A percentile compares a stretch with the other conserved stretches of the same genome.
Evolutionary conservation across 345 rosid species (phyloP).

Genomic region (Viola odorata): DNA sequence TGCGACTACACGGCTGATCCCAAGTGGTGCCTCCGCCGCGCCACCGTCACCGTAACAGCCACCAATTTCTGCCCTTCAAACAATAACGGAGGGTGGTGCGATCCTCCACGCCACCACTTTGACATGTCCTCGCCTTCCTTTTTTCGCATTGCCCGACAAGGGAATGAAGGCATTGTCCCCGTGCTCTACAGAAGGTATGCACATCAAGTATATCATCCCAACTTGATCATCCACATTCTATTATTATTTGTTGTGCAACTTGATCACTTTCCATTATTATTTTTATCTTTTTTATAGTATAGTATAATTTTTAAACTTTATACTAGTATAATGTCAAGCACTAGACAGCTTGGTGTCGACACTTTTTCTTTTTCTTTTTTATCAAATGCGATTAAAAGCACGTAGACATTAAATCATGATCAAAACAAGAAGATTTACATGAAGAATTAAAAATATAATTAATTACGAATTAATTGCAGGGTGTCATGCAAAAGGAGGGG

Average conservation of each 20-base stretch:
- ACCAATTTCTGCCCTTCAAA: conserved; percentile 83
- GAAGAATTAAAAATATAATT: too few species aligned
- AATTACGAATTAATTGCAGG: conserved; percentile 24
- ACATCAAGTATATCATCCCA: neutral
- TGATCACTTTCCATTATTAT: too few species aligned
- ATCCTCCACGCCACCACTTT: conserved; percentile 70
- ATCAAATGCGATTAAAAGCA: too few species aligned
- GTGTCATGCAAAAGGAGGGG: conserved; percentile 71
- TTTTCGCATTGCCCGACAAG: conserved; percentile 57
- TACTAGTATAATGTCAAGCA: too few species aligned
- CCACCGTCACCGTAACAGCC: conserved; percentile 54
- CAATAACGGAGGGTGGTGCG: conserved; percentile 77
- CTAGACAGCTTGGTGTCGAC: too few species aligned
- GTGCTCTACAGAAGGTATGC: conserved; percentile 51
- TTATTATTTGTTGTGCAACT: too few species aligned
- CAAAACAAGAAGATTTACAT: too few species aligned
- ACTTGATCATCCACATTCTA: too few species aligned
- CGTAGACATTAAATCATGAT: too few species aligned
- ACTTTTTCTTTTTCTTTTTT: too few species aligned
- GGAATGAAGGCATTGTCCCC: conserved; percentile 79
- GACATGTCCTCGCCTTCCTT: conserved; percentile 79
- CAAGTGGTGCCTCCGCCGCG: conserved; percentile 65
- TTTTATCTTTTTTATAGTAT: too few species aligned
- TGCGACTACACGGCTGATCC: conserved; percentile 60
- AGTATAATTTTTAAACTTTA: too few species aligned